Conservation (phyloP, 441 rosid species). For the Populus hybrid region DNA sequence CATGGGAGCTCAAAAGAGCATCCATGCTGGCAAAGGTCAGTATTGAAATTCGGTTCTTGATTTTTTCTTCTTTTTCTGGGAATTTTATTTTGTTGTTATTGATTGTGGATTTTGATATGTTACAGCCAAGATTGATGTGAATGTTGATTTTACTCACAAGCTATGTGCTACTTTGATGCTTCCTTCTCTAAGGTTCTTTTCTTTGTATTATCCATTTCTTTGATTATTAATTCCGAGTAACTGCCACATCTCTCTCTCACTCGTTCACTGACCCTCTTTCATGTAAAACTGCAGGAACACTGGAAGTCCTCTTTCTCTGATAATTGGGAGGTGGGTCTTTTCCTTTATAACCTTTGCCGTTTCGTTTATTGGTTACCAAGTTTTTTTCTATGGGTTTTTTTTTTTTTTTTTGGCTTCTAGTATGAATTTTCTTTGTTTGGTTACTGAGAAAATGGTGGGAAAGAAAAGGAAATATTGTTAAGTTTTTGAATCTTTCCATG, state of each 20-base stretch:
- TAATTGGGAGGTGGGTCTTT: conserved; percentile 75
- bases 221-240: neutral
- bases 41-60: neutral
- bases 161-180: conserved; percentile 77
- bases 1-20: neutral
- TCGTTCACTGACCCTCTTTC: conserved; percentile 5
- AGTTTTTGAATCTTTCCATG: neutral
- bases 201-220: neutral
- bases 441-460: neutral
- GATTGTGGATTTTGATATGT: neutral
- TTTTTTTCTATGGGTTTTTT: neutral
- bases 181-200: conserved; percentile 63
- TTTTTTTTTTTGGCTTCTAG: neutral
- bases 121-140: conserved; percentile 90
- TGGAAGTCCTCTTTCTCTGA: conserved; percentile 75
- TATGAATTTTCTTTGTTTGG: neutral
- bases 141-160: conserved; percentile 89
- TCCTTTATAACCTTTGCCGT: neutral
- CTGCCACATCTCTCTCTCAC: neutral
- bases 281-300: conserved; percentile 39
- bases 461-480: neutral
- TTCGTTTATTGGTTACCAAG: conserved; percentile 2
- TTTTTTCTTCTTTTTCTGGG: neutral
- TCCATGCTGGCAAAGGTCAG: neutral
- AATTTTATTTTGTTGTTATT: neutral